Base-by-base conservation (phyloP, 2,329 filamentous ascomycete genomes). In the Dactylellina drechsleri region DNA sequence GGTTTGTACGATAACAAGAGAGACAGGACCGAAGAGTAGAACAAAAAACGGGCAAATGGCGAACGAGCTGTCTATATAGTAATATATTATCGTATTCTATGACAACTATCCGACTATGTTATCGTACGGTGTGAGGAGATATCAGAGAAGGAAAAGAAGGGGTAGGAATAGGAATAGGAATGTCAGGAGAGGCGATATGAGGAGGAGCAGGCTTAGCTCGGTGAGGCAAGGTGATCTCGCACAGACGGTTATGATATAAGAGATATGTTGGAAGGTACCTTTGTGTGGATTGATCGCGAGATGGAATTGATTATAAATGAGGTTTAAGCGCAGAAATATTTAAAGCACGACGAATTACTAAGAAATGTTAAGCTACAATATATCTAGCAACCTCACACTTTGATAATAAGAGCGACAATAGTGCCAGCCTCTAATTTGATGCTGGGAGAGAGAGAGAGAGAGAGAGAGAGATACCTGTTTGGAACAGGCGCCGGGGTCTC, bases 401-500 rank as follows among this genome's bases (percentile, higher is more conserved):
- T 1, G 5, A 7, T 5, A 36, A 36, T 36, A 36, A 36, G 5
- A 36, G 31, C 31, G 31, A 36, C 31, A 36, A 36, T 36, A 8
- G 2, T 36, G 31, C 31, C 10, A 5, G 5, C 10, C 1, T 36
- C 31, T 36, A 36, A 36, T 36, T 36, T 5, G 6, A 10, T 36
- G 31, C 2, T 7, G 31, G 2, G 2, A 8, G 31, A 36, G 31
- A 36, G 31, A 36, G 5, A 36, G 2, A 8, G 31, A 36, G 31
- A 36, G 31, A 36, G 5, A 36, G 2, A 7, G 5, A 36, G 10
- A 5, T 36, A 36, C 31, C 10, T 36, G 6, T 36, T 36, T 36
- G 31, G 43, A 18, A 47, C 67, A 66, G 49, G 68, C 60, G 61
- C 68, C 62, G 31, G 61, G 61, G 68, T 73, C 68, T 72, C 67